Evolutionary conservation across 768 basidiomycete genomes (phyloP), one percentile per base, ranked within the genome.

Genomic region (Tubosaeta sp.): DNA sequence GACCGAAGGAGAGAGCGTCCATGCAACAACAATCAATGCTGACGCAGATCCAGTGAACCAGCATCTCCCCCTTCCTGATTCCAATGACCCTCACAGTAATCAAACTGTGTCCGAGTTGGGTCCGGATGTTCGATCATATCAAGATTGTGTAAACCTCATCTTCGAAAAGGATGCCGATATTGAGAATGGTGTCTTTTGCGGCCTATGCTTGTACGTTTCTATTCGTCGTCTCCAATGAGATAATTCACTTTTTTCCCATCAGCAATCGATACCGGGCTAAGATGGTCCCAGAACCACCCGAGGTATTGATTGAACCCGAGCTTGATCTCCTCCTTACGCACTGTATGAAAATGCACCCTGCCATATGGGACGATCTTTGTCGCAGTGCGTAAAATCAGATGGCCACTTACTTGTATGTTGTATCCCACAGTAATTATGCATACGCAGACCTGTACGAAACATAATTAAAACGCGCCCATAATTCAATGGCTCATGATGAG

Each of bases 181-280:
- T 22, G 53, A 58, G 48, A 38, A 64, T 39, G 68, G 65, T 12
- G 48, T 61, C 12, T 71, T 69, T 38, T 85, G 83, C 52, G 69
- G 62, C 45, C 67, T 82, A 33, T 85, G 84, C 76, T 58, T 68
- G 84, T 82, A 49, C 65, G 82, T 73, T 46, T 26, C 26, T 14
- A 51, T 49, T 6, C 34, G 7, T 48, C 12, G 12, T n/a, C 10
- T 25, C 4, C 19, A 29, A 19, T 7, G 5, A 14, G 14, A 39
- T 27, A 41, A 27, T 43, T 54, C 46, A 43, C 42, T 27, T 29
- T 46, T 48, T 33, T 29, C 29, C 32, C 7, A 35, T 46, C 39
- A 69, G 68, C 14, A 57, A 60, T 53, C 69, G 68, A 37, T 55
- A 60, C 19, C 60, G 69, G 16, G 58, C 52, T 10, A 45, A 55